Percentiles rank a stretch among this genome's conserved stretches.
Conservation (phyloP, 371 early-diverging fungal species). For the Mucor circinelloides region DNA sequence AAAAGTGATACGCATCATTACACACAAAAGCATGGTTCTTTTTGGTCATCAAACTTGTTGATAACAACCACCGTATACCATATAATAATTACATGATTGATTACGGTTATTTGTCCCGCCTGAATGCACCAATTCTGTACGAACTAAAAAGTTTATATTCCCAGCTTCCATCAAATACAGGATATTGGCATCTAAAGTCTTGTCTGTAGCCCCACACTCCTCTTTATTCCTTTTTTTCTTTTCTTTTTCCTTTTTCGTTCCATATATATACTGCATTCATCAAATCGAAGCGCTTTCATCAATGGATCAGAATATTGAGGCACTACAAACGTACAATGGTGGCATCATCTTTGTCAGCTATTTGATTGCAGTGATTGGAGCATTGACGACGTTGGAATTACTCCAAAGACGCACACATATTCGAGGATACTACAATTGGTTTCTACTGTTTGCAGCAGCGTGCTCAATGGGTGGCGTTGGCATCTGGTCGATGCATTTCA, state of each 20-base stretch:
- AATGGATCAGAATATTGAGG: constrained; percentile 11
- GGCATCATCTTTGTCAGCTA: constrained; percentile 35
- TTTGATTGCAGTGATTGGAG: constrained; percentile 29
- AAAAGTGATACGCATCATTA: not conserved
- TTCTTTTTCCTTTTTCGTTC: not conserved
- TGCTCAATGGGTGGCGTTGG: constrained; percentile 47
- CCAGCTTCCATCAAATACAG: not conserved
- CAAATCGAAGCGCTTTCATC: not conserved
- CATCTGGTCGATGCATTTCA: constrained; percentile 58
- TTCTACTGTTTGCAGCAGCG: constrained; percentile 41
- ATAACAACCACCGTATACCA: not conserved
- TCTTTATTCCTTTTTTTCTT: not conserved
- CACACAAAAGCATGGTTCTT: not conserved
- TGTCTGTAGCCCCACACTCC: not conserved
- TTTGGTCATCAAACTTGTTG: not conserved
- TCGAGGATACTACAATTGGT: constrained; percentile 37
- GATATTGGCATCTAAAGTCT: not conserved
- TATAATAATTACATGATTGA: not conserved
- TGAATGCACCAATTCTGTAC: not conserved
- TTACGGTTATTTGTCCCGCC: not conserved
- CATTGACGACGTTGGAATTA: constrained; percentile 36
- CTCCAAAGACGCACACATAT: constrained; percentile 35
- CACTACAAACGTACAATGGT: constrained; percentile 21
- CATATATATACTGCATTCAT: not conserved
- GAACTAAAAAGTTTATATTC: not conserved